These are phyloP conservation scores for Sporothrix curviconia DNA, from an alignment of 2,329 filamentous ascomycete genomes.

Conservation along the genomic window DNA sequence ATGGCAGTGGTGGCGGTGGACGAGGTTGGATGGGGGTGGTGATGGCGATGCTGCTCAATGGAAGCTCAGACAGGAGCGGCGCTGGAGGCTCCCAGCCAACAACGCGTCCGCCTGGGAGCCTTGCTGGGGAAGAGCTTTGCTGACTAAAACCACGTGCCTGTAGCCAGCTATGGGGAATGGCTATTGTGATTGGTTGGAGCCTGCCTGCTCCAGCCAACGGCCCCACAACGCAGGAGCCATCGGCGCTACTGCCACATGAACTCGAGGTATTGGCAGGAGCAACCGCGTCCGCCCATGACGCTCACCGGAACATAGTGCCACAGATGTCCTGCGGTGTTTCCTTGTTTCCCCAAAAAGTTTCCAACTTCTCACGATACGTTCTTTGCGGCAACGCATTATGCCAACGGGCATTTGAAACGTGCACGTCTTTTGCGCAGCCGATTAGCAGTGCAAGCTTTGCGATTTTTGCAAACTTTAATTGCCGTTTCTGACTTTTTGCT, in stretches of 20 bases:
- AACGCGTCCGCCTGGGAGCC: conserved; percentile 15
- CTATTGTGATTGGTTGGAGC: not conserved
- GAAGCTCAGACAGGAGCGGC: not conserved
- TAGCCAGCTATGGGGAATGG: not conserved
- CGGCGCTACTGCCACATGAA: not conserved
- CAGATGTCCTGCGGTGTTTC: not conserved
- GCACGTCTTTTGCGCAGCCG: not conserved
- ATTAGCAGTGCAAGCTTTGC: not conserved
- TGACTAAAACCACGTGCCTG: conserved; percentile 34
- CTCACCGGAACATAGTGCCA: no score
- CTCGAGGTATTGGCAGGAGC: not conserved
- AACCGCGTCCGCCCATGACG: no score
- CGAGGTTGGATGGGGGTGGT: not conserved
- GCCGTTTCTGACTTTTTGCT: not conserved
- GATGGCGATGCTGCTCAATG: not conserved
- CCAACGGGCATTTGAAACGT: not conserved
- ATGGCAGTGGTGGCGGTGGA: not conserved
- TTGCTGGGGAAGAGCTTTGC: not conserved
- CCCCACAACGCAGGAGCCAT: not conserved
- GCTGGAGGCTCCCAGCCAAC: not conserved
- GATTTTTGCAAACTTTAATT: not conserved
- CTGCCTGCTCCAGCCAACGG: not conserved
- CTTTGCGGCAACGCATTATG: not conserved
- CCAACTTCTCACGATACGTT: not conserved
- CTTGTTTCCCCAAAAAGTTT: not conserved